Evolutionary conservation across 768 basidiomycete species (phyloP), one percentile per base, ranked within the genome.

Genomic region (Kwoniella shandongensis): DNA sequence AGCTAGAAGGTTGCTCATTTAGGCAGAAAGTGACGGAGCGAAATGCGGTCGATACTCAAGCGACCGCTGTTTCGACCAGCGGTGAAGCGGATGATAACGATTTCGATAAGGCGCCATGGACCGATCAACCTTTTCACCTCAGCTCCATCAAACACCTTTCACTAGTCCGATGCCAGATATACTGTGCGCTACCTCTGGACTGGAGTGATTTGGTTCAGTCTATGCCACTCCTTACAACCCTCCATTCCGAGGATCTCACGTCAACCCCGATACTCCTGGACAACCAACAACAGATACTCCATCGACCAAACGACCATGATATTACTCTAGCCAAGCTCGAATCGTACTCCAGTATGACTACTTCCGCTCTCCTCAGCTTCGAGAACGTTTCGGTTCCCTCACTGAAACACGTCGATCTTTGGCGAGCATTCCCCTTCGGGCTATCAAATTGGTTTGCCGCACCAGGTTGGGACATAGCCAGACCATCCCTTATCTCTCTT

Each of bases 401-500:
- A 20, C 23, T 54, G 8, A 7, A 26, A 20, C 45, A 54, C 27
- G 39, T 60, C 36, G 52, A 54, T 49, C 30, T 60, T 13, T 60
- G 45, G 44, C 18, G 27, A 12, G 52, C 29, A 13, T 38, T 26
- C 22, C 45, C 36, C 30, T 13, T 40, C 22, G 46, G 40, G 32
- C 42, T 46, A 10, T 47, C 42, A 2, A 29, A 8, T 8, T n/a
- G 40, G 22, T 23, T 51, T 15, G 11, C 15, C 11, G 51, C 66
- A 10, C 57, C 56, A 6, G 63, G 63, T 4, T 35, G 65, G 8
- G 44, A 44, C 12, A 12, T 35, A 13, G 63, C 69, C 3, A 29
- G 61, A n/a, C 20, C 52, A 1, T 57, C 52, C 12, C 55, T 71
- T 0, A 15, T 27, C 8, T 52, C 53, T 1, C 59, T 71, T 32